phyloP scores from a whole-genome alignment of 169 alveolate species.

The Eimeria necatrix region DNA sequence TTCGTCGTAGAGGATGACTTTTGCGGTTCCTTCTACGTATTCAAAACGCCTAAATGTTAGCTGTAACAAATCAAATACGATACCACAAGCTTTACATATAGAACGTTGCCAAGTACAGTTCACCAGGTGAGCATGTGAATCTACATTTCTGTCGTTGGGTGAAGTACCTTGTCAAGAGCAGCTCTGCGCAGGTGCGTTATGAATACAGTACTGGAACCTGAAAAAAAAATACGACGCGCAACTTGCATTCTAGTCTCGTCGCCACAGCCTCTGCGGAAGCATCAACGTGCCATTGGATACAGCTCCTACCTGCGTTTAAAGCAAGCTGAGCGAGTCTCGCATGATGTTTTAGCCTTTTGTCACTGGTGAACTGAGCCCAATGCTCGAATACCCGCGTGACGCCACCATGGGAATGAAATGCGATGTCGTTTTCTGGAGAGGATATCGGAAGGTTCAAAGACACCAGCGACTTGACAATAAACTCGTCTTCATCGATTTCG shows the following conservation, averaged over 20 bases:
- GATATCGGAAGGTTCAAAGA: slow-evolving; percentile 55
- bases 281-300: too few relatives aligned
- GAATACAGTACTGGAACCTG: background rate
- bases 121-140: background rate
- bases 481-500: slow-evolving; percentile 58
- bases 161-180: slow-evolving; percentile 2
- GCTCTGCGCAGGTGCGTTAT: slow-evolving; percentile 5
- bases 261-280: too few relatives aligned
- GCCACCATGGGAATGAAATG: background rate
- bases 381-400: background rate
- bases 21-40: background rate
- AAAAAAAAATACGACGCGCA: background rate
- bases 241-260: too few relatives aligned
- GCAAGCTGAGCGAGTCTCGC: background rate
- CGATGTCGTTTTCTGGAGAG: slow-evolving; percentile 16
- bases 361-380: background rate
- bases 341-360: background rate
- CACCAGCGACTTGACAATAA: slow-evolving; percentile 30
- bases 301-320: background rate
- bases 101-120: too few relatives aligned
- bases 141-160: background rate
- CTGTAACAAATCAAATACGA: background rate
- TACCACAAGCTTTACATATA: background rate
- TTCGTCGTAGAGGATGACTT: slow-evolving; percentile 45
- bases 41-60: slow-evolving; percentile 35